These are phyloP conservation scores for Collybia nuda DNA, from an alignment of 768 basidiomycete species.

Conservation along the genomic window DNA sequence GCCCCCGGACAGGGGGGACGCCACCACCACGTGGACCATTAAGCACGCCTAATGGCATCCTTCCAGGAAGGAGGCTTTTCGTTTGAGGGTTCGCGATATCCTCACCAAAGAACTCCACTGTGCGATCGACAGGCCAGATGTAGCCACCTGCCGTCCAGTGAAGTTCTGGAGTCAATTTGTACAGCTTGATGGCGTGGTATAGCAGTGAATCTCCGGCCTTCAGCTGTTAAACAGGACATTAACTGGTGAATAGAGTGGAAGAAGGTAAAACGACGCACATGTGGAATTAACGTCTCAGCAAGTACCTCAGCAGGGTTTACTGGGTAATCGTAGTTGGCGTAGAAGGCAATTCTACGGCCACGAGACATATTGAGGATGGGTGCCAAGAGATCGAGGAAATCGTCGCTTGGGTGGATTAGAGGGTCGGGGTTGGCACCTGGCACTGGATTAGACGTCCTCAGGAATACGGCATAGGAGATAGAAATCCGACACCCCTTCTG, in stretches of 20 bases:
- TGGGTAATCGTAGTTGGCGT: constrained; percentile 66
- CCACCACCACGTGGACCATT: constrained; percentile 19
- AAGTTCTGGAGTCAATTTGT: constrained; percentile 71
- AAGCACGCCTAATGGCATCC: constrained; percentile 19
- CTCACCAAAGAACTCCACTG: constrained; percentile 61
- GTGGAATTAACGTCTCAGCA: constrained; percentile 70
- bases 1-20: constrained; percentile 39
- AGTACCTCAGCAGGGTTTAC: constrained; percentile 68
- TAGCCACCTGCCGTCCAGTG: constrained; percentile 85
- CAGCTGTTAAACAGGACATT: constrained; percentile 39
- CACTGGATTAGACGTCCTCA: constrained; percentile 62
- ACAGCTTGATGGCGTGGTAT: constrained; percentile 75
- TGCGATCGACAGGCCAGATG: constrained; percentile 74
- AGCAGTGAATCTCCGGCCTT: constrained; percentile 76
- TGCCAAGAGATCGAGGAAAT: constrained; percentile 68
- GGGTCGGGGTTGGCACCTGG: constrained; percentile 51
- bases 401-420: constrained; percentile 70
- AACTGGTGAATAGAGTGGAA: background rate
- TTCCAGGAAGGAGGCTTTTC: constrained; percentile 14
- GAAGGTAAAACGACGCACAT: constrained; percentile 42
- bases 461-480: constrained; percentile 69
- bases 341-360: constrained; percentile 72
- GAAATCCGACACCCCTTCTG: constrained; percentile 69
- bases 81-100: constrained; percentile 23
- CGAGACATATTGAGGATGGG: constrained; percentile 72